A percentile compares a stretch with the other conserved stretches of the same genome.
Evolutionary conservation across 1,139 yeast genomes (phyloP).

Genomic region (Martiniozyma asiatica): DNA sequence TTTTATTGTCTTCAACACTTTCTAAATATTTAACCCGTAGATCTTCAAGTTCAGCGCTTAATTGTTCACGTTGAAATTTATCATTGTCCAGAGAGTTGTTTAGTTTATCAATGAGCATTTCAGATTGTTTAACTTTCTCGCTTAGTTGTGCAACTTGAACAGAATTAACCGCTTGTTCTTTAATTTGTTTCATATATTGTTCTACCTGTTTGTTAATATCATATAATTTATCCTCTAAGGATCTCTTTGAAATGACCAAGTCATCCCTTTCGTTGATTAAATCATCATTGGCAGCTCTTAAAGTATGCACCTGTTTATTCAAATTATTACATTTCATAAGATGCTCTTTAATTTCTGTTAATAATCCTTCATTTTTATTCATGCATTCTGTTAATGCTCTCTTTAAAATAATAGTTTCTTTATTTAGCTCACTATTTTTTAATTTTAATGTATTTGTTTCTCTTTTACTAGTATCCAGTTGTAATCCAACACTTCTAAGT

Average conservation of each 20-base stretch:
- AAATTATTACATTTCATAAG: slow-evolving; percentile 31
- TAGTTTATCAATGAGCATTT: slow-evolving; percentile 27
- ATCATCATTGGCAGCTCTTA: slow-evolving; percentile 42
- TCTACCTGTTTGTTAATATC: slow-evolving; percentile 34
- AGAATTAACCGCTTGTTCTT: slow-evolving; percentile 20
- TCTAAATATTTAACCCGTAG: slow-evolving; percentile 18
- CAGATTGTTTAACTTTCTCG: slow-evolving; percentile 26
- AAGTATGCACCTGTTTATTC: slow-evolving; percentile 36
- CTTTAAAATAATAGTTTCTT: slow-evolving; percentile 40
- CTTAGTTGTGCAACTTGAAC: slow-evolving; percentile 26
- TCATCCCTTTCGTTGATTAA: slow-evolving; percentile 38
- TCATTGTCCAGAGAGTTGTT: slow-evolving; percentile 22
- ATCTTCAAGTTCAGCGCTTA: slow-evolving; percentile 13
- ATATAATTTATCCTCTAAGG: slow-evolving; percentile 34
- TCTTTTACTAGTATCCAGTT: slow-evolving; percentile 41
- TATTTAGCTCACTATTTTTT: slow-evolving; percentile 37
- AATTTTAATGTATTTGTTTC: slow-evolving; percentile 39
- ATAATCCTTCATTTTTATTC: slow-evolving; percentile 35
- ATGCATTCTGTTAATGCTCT: slow-evolving; percentile 32
- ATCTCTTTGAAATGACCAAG: slow-evolving; percentile 34
- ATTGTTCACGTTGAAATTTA: slow-evolving; percentile 23
- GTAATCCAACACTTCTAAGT: slow-evolving; percentile 48
- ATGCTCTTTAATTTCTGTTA: slow-evolving; percentile 35
- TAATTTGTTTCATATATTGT: slow-evolving; percentile 28
- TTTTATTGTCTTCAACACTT: slow-evolving; percentile 25